These are phyloP conservation scores for Claviceps citrina DNA, from an alignment of 2,329 filamentous ascomycete species.

Conservation along the genomic window DNA sequence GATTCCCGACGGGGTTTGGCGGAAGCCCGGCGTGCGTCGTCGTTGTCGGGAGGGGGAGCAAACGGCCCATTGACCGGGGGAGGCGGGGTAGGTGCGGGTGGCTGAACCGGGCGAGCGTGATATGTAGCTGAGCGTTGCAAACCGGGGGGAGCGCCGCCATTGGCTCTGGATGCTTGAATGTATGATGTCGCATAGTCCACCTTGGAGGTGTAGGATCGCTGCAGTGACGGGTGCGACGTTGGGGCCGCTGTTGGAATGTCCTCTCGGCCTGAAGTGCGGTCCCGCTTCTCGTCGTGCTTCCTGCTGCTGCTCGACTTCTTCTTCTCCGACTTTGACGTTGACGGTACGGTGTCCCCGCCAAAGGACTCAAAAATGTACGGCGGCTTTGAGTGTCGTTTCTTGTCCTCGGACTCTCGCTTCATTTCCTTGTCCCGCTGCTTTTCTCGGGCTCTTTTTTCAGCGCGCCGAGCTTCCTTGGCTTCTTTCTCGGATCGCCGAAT, in stretches of 20 bases:
- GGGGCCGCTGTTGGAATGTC: constrained; percentile 13
- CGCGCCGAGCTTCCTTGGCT: constrained; percentile 18
- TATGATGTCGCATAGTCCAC: constrained; percentile 14
- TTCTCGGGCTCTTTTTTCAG: constrained; percentile 20
- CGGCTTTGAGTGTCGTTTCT: constrained; percentile 19
- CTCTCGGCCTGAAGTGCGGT: constrained; percentile 20
- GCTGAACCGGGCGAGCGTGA: constrained; percentile 12
- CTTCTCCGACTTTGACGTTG: constrained; percentile 17
- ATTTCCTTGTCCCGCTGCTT: constrained; percentile 25
- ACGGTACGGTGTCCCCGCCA: no score
- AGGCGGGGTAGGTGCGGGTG: constrained; percentile 23
- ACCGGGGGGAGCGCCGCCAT: constrained; percentile 7
- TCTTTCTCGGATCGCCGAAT: constrained; percentile 18
- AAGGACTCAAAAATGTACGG: no score
- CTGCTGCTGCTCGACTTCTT: constrained; percentile 24
- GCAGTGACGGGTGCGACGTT: constrained; percentile 11
- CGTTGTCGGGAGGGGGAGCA: constrained; percentile 14
- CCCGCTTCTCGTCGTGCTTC: constrained; percentile 23
- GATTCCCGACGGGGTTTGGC: constrained; percentile 21
- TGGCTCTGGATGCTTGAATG: constrained; percentile 19
- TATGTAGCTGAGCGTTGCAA: constrained; percentile 12
- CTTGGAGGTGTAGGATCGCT: constrained; percentile 11
- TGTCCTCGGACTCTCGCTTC: constrained; percentile 22
- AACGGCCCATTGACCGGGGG: constrained; percentile 15
- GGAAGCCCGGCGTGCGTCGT: constrained; percentile 19